These are phyloP conservation scores for Anthracocystis setariae DNA, from an alignment of 1,284 basidiomycete species.

Conservation along the genomic window DNA sequence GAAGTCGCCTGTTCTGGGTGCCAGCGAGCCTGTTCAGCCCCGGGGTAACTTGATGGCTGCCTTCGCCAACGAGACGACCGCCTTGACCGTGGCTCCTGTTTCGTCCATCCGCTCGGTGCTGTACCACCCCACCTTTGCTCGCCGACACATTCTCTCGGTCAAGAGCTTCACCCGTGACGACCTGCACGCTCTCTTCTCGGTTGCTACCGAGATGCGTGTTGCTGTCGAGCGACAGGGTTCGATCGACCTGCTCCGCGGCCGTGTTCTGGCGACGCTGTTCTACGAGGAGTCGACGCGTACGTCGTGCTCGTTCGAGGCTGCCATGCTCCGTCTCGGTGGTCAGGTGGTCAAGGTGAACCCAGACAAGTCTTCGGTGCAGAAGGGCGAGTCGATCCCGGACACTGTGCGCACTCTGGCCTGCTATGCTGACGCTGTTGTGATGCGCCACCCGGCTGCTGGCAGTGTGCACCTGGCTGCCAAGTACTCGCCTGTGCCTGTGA, in stretches of 20 bases:
- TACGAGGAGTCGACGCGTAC: slow-evolving; percentile 98
- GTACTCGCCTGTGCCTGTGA: slow-evolving; percentile 90
- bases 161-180: slow-evolving; percentile 92
- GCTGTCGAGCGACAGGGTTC: slow-evolving; percentile 91
- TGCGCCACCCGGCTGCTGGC: slow-evolving; percentile 93
- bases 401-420: slow-evolving; percentile 94
- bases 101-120: slow-evolving; percentile 47
- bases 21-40: slow-evolving; percentile 33
- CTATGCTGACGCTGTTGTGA: slow-evolving; percentile 93
- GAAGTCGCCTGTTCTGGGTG: slow-evolving; percentile 57
- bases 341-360: slow-evolving; percentile 87
- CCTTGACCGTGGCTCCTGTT: slow-evolving; percentile 22
- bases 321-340: slow-evolving; percentile 97
- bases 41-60: slow-evolving; percentile 44
- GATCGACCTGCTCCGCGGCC: slow-evolving; percentile 89
- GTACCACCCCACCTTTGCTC: slow-evolving; percentile 73
- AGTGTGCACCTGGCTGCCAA: slow-evolving; percentile 80
- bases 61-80: slow-evolving; percentile 38
- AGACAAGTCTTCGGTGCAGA: slow-evolving; percentile 86
- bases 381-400: slow-evolving; percentile 93
- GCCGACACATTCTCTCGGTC: slow-evolving; percentile 91
- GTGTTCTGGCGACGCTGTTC: slow-evolving; percentile 93
- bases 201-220: slow-evolving; percentile 95
- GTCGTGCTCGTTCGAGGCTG: slow-evolving; percentile 88
- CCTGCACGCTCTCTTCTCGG: slow-evolving; percentile 90